A percentile compares a stretch with the other conserved stretches of the same genome.
Conservation (phyloP, 2,329 filamentous ascomycete genomes). For the Tolypocladium capitatum region DNA sequence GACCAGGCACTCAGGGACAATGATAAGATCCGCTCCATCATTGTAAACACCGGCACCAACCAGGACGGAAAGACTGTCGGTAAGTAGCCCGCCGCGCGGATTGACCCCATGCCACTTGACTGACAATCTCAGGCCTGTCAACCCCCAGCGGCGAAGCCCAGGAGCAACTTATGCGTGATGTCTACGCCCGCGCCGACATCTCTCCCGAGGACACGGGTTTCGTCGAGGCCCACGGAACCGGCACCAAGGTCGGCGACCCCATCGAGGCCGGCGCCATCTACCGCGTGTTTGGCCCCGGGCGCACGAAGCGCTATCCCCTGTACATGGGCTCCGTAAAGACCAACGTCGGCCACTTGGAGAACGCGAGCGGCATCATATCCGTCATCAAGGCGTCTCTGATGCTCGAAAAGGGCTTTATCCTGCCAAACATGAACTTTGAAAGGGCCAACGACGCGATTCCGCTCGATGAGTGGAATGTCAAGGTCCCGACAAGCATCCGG, state of each 20-base stretch:
- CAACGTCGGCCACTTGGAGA: conserved; percentile 39
- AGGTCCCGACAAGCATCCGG: conserved; percentile 27
- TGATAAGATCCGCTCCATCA: conserved; percentile 39
- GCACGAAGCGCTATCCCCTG: conserved; percentile 26
- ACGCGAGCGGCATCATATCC: conserved; percentile 34
- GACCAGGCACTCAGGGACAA: conserved; percentile 39
- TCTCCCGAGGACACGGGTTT: conserved; percentile 16
- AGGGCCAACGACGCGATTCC: conserved; percentile 34
- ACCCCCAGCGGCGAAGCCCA: conserved; percentile 40
- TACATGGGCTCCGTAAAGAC: conserved; percentile 36
- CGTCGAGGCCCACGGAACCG: conserved; percentile 42
- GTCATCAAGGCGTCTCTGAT: conserved; percentile 39
- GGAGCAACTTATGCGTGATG: conserved; percentile 21
- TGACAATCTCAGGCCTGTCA: conserved; percentile 34
- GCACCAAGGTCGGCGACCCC: conserved; percentile 41
- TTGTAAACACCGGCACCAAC: conserved; percentile 36
- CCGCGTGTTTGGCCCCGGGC: conserved; percentile 25
- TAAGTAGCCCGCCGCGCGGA: neutral
- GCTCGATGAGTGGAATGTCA: conserved; percentile 35
- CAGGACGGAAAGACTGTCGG: conserved; percentile 36
- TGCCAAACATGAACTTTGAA: conserved; percentile 37
- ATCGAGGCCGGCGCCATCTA: conserved; percentile 37
- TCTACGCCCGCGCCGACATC: conserved; percentile 19
- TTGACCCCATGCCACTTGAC: neutral
- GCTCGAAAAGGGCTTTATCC: conserved; percentile 35